Evolutionary conservation across 129 eudicot species (phyloP).

Genomic region (Arctium minus): DNA sequence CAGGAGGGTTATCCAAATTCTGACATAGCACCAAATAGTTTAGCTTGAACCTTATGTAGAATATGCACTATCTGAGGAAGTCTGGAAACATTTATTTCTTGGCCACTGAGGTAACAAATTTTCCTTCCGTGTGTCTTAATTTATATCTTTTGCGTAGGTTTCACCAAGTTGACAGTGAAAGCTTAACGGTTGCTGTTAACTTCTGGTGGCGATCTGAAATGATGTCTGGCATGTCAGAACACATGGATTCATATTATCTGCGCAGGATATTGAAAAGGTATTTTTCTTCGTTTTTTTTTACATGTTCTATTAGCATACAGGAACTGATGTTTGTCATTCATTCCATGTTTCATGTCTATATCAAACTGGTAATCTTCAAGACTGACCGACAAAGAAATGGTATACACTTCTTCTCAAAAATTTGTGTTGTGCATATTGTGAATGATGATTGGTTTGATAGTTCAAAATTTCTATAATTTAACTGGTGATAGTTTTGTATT

Average conservation of each 20-base stretch:
- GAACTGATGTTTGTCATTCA: constrained; percentile 16
- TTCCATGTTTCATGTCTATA: constrained; percentile 30
- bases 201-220: constrained; percentile 91
- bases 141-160: constrained; percentile 44
- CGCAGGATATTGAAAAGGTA: constrained; percentile 86
- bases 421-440: not conserved
- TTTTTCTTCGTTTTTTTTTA: constrained; percentile 8
- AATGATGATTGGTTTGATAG: constrained; percentile 1
- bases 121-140: not conserved
- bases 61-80: not conserved
- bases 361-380: constrained; percentile 32
- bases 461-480: not conserved
- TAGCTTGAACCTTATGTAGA: not conserved
- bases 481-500: not conserved
- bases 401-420: constrained; percentile 27
- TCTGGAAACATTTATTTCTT: not conserved
- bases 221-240: constrained; percentile 75
- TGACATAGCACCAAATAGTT: not conserved
- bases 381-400: constrained; percentile 89
- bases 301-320: not conserved
- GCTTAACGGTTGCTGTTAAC: constrained; percentile 80
- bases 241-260: constrained; percentile 93
- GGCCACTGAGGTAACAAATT: not conserved
- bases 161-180: constrained; percentile 96
- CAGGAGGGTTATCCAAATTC: not conserved